Conservation (phyloP, 2,329 filamentous ascomycete species). For the Ceratocystis ficicola region DNA sequence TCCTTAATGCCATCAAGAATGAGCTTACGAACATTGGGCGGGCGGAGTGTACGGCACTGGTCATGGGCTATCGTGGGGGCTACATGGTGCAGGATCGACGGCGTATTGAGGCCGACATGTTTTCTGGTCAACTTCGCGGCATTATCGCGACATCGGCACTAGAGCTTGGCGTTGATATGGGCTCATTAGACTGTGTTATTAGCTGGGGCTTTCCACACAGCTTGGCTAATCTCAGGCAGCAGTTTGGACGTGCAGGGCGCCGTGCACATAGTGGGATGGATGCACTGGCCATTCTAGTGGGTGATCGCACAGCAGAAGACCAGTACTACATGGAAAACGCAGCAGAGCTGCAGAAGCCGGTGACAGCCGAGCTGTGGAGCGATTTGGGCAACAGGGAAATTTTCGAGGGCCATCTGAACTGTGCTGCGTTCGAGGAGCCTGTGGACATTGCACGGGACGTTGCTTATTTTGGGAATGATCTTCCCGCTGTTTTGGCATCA, state of each 20-base stretch:
- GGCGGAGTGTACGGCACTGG: constrained; percentile 59
- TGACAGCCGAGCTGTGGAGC: constrained; percentile 78
- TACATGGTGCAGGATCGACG: constrained; percentile 87
- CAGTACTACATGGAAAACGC: constrained; percentile 97
- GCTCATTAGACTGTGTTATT: constrained; percentile 82
- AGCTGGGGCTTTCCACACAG: constrained; percentile 93
- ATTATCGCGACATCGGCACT: constrained; percentile 89
- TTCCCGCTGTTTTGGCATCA: constrained; percentile 39
- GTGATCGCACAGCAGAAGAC: constrained; percentile 79
- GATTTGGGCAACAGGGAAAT: constrained; percentile 88
- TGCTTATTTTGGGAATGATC: constrained; percentile 59
- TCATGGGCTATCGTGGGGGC: constrained; percentile 92
- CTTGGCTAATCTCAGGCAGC: constrained; percentile 86
- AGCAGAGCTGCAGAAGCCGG: constrained; percentile 81
- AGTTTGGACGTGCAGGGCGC: constrained; percentile 83
- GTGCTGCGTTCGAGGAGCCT: constrained; percentile 89
- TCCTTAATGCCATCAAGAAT: constrained; percentile 66
- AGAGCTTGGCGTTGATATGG: constrained; percentile 91
- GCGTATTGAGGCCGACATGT: constrained; percentile 89
- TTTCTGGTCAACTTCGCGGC: constrained; percentile 81
- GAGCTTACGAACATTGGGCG: constrained; percentile 64
- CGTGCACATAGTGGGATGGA: constrained; percentile 62
- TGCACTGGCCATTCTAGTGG: constrained; percentile 78
- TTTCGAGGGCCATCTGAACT: constrained; percentile 87
- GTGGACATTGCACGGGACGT: constrained; percentile 65